Conservation (phyloP, 2,329 filamentous ascomycete species). For the Huntiella bhutanensis region DNA sequence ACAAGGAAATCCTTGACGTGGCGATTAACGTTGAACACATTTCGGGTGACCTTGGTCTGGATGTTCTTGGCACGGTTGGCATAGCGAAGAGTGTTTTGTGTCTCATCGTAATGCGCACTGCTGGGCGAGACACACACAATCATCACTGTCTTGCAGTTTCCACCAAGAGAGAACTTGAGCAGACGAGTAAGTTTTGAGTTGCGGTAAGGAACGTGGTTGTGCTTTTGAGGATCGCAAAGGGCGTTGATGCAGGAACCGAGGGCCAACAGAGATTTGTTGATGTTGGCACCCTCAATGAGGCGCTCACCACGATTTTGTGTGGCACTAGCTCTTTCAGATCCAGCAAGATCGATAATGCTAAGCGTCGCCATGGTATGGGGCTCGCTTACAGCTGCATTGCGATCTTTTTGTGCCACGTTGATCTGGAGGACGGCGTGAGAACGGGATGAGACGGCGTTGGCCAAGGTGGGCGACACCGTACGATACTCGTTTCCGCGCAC, state of each 20-base stretch:
- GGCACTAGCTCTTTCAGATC: slow-evolving; percentile 85
- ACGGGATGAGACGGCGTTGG: slow-evolving; percentile 90
- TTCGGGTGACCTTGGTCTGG: slow-evolving; percentile 97
- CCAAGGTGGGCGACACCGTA: slow-evolving; percentile 90
- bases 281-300: slow-evolving; percentile 85
- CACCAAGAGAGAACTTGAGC: slow-evolving; percentile 89
- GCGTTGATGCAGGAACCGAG: slow-evolving; percentile 97
- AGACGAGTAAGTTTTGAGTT: slow-evolving; percentile 94
- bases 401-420: slow-evolving; percentile 84
- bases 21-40: slow-evolving; percentile 96
- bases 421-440: slow-evolving; percentile 96
- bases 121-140: slow-evolving; percentile 96
- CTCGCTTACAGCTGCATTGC: slow-evolving; percentile 81
- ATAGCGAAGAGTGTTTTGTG: slow-evolving; percentile 92
- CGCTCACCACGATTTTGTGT: slow-evolving; percentile 92
- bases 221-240: slow-evolving; percentile 78
- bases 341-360: slow-evolving; percentile 93
- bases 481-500: slow-evolving; percentile 84
- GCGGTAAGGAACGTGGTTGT: slow-evolving; percentile 86
- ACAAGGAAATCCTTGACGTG: slow-evolving; percentile 98
- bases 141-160: slow-evolving; percentile 99
- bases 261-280: slow-evolving; percentile 94
- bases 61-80: slow-evolving; percentile 98
- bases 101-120: slow-evolving; percentile 93
- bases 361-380: slow-evolving; percentile 96